Evolutionary conservation across 306 rosid species (phyloP).

Genomic region (Arachis stenosperma): DNA sequence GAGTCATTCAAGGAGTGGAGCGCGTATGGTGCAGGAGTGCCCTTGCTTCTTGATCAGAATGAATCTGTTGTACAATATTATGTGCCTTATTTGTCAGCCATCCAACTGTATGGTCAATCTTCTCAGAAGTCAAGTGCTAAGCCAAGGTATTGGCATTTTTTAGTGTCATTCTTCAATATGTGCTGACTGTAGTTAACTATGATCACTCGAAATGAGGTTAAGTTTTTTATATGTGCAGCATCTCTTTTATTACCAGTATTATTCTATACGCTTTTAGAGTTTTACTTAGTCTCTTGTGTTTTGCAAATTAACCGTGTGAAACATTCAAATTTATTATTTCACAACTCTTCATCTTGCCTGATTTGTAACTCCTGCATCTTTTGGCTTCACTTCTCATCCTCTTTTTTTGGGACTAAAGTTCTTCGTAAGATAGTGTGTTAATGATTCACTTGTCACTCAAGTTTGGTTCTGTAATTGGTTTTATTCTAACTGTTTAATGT

Average conservation of each 20-base stretch:
- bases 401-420: conserved; percentile 6
- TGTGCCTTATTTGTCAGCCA: conserved; percentile 92
- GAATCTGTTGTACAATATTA: conserved; percentile 87
- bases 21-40: conserved; percentile 93
- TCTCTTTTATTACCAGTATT: background rate
- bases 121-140: conserved; percentile 52
- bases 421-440: background rate
- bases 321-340: conserved; percentile 8
- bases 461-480: conserved; percentile 17
- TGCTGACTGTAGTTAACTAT: background rate
- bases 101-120: conserved; percentile 75
- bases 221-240: conserved; percentile 14
- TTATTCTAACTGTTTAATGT: background rate
- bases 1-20: conserved; percentile 92
- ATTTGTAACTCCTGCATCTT: background rate
- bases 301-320: conserved; percentile 15
- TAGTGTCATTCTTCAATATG: background rate
- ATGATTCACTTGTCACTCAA: background rate
- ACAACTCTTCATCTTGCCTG: conserved; percentile 4
- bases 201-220: background rate
- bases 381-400: background rate
- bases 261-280: too few species aligned
- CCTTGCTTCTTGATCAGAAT: conserved; percentile 65
- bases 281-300: conserved; percentile 6
- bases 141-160: conserved; percentile 62